phyloP scores from a whole-genome alignment of 495 filamentous ascomycete genomes.

The Trichoderma gamsii region DNA sequence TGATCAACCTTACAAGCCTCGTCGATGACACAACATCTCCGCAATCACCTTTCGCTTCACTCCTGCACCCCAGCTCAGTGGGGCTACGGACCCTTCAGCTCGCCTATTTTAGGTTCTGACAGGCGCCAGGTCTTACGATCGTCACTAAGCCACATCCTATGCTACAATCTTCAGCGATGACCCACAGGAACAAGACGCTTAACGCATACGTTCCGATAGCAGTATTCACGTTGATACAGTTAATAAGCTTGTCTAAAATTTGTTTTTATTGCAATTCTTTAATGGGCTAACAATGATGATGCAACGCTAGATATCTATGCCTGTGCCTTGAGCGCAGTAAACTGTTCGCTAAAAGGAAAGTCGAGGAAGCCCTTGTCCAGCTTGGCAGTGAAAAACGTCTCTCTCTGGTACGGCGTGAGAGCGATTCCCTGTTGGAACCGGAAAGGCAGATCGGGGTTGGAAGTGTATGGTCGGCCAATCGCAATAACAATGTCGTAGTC shows the following conservation, averaged over 20 bases:
- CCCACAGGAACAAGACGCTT: background rate
- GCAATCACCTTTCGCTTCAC: background rate
- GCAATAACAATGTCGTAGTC: slow-evolving; percentile 44
- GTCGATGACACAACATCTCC: background rate
- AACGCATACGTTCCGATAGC: background rate
- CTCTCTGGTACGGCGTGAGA: slow-evolving; percentile 48
- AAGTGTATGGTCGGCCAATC: slow-evolving; percentile 56
- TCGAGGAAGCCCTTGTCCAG: slow-evolving; percentile 55
- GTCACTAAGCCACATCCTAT: background rate
- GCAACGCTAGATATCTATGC: background rate
- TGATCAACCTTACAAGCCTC: too few species aligned
- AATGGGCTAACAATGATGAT: background rate
- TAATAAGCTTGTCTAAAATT: background rate
- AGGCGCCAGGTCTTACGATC: background rate
- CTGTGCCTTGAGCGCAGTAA: background rate
- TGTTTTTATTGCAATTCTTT: background rate
- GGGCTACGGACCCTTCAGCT: background rate
- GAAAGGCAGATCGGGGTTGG: slow-evolving; percentile 63
- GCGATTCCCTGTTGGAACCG: slow-evolving; percentile 47
- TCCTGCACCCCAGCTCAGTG: background rate
- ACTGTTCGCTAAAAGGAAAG: slow-evolving; percentile 41
- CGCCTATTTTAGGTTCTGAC: background rate
- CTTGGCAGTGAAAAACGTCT: slow-evolving; percentile 47
- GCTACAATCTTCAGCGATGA: background rate
- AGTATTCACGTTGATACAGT: too few species aligned